Conservation (phyloP, 345 rosid genomes). For the Rhodamnia argentea region DNA sequence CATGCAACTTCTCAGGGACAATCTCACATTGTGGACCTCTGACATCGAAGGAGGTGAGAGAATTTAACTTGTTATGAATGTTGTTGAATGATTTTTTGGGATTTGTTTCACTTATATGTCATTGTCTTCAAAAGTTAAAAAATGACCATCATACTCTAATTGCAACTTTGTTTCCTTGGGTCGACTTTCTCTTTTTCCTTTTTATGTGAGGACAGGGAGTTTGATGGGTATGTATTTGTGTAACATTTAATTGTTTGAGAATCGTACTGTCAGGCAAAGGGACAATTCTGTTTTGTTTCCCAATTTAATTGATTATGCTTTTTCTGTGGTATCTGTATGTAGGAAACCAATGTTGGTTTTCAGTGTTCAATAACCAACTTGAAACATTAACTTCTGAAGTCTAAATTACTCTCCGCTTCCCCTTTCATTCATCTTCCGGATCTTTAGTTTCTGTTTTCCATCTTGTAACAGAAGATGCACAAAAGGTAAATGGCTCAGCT, state of each 20-base stretch:
- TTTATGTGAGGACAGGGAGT: background rate
- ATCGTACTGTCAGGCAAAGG: background rate
- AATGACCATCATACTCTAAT: background rate
- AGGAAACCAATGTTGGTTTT: background rate
- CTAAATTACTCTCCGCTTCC: background rate
- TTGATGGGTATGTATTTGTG: background rate
- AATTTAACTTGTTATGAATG: background rate
- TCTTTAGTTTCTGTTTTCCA: background rate
- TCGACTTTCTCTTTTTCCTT: background rate
- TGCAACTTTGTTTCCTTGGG: background rate
- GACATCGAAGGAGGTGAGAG: slow-evolving; percentile 26
- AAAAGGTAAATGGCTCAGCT: slow-evolving; percentile 12
- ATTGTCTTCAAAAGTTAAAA: background rate
- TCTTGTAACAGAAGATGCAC: slow-evolving; percentile 16
- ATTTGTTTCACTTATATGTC: background rate
- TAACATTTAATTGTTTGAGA: background rate
- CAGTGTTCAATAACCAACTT: background rate
- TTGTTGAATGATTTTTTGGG: background rate
- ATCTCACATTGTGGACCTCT: slow-evolving; percentile 29
- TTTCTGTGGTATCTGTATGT: background rate
- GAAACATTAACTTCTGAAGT: background rate
- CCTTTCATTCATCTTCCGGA: background rate
- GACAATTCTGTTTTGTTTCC: background rate
- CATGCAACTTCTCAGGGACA: slow-evolving; percentile 38
- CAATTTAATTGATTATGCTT: background rate